phyloP scores from a whole-genome alignment of 805 yeast species.

The Ogataea zsoltii region DNA sequence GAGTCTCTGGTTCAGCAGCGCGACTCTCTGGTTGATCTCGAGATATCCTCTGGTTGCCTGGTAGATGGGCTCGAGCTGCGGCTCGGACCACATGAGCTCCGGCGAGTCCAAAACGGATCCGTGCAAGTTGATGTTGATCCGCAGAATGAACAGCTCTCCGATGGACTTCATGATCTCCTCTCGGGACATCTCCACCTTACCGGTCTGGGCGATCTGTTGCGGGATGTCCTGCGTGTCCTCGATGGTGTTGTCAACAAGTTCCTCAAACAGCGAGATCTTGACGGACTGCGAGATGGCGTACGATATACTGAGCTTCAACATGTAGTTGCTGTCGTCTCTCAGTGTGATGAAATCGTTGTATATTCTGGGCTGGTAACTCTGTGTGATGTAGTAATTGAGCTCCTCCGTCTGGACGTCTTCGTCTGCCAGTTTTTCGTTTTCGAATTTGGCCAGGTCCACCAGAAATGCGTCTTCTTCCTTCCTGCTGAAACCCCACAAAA shows the following conservation, averaged over 20 bases:
- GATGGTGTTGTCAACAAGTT: conserved; percentile 92
- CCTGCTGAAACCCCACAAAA: conserved; percentile 91
- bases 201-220: conserved; percentile 90
- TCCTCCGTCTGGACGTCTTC: conserved; percentile 95
- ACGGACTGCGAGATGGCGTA: conserved; percentile 97
- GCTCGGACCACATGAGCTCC: conserved; percentile 98
- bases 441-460: conserved; percentile 85
- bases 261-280: conserved; percentile 93
- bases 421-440: conserved; percentile 83
- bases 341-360: conserved; percentile 94
- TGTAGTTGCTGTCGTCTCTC: conserved; percentile 85
- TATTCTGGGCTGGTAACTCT: conserved; percentile 91
- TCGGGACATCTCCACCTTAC: conserved; percentile 92
- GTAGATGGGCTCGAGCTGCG: conserved; percentile 94
- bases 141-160: conserved; percentile 88
- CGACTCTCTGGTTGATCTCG: conserved; percentile 93
- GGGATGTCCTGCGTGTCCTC: conserved; percentile 98
- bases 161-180: conserved; percentile 96
- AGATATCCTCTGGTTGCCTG: conserved; percentile 95
- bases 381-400: conserved; percentile 91
- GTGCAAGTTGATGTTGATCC: conserved; percentile 79
- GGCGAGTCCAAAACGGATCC: conserved; percentile 94
- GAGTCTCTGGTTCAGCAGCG: conserved; percentile 82
- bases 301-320: conserved; percentile 89
- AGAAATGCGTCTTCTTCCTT: conserved; percentile 82